A percentile compares a stretch with the other conserved stretches of the same genome.
phyloP scores from a whole-genome alignment of 2,329 filamentous ascomycete genomes.

The Apiospora malaysiana region DNA sequence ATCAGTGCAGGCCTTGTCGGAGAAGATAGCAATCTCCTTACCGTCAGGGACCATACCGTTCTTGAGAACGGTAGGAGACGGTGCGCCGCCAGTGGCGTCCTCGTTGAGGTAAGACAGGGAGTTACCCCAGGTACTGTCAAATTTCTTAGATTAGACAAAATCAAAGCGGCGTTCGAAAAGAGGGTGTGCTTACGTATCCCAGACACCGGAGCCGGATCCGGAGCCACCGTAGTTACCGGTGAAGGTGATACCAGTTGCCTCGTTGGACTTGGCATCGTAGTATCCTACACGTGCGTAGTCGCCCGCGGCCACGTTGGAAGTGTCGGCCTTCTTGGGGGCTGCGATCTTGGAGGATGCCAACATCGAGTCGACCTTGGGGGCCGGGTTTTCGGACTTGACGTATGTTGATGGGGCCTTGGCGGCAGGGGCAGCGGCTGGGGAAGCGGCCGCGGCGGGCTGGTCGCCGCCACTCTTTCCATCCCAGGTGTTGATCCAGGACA shows the following conservation, averaged over 20 bases:
- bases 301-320: slow-evolving; percentile 29
- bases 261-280: slow-evolving; percentile 49
- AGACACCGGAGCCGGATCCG: slow-evolving; percentile 48
- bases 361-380: slow-evolving; percentile 18
- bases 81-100: slow-evolving; percentile 46
- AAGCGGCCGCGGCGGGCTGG: slow-evolving; percentile 27
- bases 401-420: slow-evolving; percentile 23
- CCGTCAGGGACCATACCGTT: slow-evolving; percentile 48
- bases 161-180: neutral
- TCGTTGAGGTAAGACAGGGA: slow-evolving; percentile 53
- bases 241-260: slow-evolving; percentile 50
- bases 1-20: slow-evolving; percentile 48
- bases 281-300: slow-evolving; percentile 51
- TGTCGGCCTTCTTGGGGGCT: slow-evolving; percentile 24
- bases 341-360: slow-evolving; percentile 27
- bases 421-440: slow-evolving; percentile 26
- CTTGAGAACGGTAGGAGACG: slow-evolving; percentile 47
- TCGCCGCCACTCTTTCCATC: slow-evolving; percentile 38
- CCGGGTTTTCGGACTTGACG: slow-evolving; percentile 26
- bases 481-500: slow-evolving; percentile 65
- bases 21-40: slow-evolving; percentile 54
- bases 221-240: slow-evolving; percentile 54
- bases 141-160: neutral
- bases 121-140: slow-evolving; percentile 48
- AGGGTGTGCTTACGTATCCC: slow-evolving; percentile 46